A percentile compares a stretch with the other conserved stretches of the same genome.
Evolutionary conservation across 495 filamentous ascomycete species (phyloP).

Genomic region (Glonium stellatum): DNA sequence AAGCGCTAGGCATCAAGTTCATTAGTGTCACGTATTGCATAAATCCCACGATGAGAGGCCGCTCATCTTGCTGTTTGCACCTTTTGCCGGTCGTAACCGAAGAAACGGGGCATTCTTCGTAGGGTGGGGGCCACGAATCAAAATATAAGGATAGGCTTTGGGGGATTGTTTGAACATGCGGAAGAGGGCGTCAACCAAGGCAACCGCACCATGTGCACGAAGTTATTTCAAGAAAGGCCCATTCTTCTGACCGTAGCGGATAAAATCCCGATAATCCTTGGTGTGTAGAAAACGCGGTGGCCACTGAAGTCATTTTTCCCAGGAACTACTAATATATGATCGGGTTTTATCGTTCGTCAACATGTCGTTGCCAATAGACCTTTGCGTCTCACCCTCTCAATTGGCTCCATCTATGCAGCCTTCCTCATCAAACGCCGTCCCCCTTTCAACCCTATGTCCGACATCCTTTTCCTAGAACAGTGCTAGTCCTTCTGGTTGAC

Average conservation of each 20-base stretch:
- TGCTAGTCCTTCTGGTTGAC: constrained; percentile 7
- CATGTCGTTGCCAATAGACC: constrained; percentile 3
- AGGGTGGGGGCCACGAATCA: constrained; percentile 20
- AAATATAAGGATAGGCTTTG: constrained; percentile 1
- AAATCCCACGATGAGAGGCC: neutral
- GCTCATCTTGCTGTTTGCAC: neutral
- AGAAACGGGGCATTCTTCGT: constrained; percentile 11
- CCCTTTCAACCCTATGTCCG: neutral
- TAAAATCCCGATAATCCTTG: constrained; percentile 11
- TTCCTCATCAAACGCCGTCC: constrained; percentile 2
- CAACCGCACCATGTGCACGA: constrained; percentile 20
- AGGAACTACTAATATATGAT: constrained; percentile 5
- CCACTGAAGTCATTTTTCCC: constrained; percentile 3
- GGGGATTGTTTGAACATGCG: constrained; percentile 2
- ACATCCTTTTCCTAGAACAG: constrained; percentile 10
- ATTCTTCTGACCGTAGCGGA: constrained; percentile 7
- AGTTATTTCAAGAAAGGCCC: constrained; percentile 3
- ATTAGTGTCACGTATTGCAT: constrained; percentile 1
- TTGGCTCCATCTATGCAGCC: constrained; percentile 6
- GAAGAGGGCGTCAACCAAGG: constrained; percentile 24
- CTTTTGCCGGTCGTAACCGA: constrained; percentile 8
- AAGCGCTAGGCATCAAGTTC: constrained; percentile 19
- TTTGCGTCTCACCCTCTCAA: constrained; percentile 3
- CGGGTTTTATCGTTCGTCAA: neutral
- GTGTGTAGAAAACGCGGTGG: constrained; percentile 14